A percentile compares a stretch with the other conserved stretches of the same genome.
Evolutionary conservation across 768 basidiomycete species (phyloP).

Genomic region (Boletellus emodensis): DNA sequence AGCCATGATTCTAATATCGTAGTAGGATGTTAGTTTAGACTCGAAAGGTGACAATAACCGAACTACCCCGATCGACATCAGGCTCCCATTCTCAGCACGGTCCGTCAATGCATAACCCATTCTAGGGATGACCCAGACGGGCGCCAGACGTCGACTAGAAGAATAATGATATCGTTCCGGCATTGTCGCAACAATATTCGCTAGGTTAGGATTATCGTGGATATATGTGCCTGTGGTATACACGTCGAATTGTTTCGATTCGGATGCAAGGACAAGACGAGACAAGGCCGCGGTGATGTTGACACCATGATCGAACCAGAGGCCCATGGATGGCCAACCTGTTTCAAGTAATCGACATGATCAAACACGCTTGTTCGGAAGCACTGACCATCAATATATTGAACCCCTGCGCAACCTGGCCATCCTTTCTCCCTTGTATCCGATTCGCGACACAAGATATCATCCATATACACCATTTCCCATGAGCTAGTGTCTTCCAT

Average conservation of each 20-base stretch:
- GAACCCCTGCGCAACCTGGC: constrained; percentile 10
- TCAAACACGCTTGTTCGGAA: neutral
- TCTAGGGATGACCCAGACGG: constrained; percentile 76
- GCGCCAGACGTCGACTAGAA: constrained; percentile 68
- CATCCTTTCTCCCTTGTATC: constrained; percentile 8
- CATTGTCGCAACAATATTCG: constrained; percentile 42
- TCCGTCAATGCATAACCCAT: constrained; percentile 75
- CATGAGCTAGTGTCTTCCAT: constrained; percentile 83
- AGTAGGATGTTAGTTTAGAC: neutral
- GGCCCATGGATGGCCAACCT: constrained; percentile 85
- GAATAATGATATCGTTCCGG: constrained; percentile 75
- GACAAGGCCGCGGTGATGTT: constrained; percentile 54
- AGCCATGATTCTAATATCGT: constrained; percentile 70
- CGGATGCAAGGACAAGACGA: constrained; percentile 47
- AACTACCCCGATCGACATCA: constrained; percentile 65
- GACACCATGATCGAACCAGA: constrained; percentile 61
- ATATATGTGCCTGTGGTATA: constrained; percentile 16
- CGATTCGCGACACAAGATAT: constrained; percentile 15
- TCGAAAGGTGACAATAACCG: neutral
- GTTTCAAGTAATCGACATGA: constrained; percentile 30
- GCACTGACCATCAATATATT: constrained; percentile 12
- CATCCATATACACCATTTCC: constrained; percentile 73
- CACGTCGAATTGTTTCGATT: constrained; percentile 59
- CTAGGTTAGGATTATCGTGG: neutral
- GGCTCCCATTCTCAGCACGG: constrained; percentile 49